phyloP scores from a whole-genome alignment of 306 rosid genomes.

The Cicer judaicum region DNA sequence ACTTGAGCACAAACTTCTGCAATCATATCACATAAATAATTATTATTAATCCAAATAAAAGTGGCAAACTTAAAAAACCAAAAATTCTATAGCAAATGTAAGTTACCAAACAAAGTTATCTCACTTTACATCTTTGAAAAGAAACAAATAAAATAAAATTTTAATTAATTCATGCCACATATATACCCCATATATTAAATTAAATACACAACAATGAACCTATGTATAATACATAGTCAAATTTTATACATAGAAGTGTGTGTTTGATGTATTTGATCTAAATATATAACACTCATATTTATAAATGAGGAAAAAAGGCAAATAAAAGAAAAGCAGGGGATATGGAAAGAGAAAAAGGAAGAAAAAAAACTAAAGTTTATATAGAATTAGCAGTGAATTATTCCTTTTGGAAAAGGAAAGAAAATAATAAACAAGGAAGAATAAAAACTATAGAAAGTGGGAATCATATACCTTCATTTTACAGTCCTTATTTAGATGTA shows the following conservation, averaged over 20 bases:
- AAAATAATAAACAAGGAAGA: constrained; percentile 15
- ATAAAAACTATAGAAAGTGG: constrained; percentile 40
- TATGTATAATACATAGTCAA: too few relatives aligned
- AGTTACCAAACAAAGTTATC: neutral
- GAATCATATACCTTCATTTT: constrained; percentile 75
- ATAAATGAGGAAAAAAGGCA: neutral
- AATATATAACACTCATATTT: too few relatives aligned
- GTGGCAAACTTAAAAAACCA: neutral
- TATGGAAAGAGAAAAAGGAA: neutral
- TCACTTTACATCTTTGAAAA: neutral
- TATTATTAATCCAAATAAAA: constrained; percentile 14
- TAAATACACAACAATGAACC: constrained; percentile 30
- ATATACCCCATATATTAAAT: constrained; percentile 27
- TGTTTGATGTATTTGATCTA: too few relatives aligned
- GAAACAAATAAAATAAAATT: neutral
- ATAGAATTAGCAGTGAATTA: constrained; percentile 45
- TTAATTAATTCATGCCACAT: neutral
- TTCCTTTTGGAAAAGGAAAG: neutral
- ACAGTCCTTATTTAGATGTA: constrained; percentile 9
- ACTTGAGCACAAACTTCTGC: constrained; percentile 78
- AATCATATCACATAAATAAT: constrained; percentile 27
- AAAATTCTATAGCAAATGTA: neutral
- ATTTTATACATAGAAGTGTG: too few relatives aligned
- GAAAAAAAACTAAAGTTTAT: constrained; percentile 34
- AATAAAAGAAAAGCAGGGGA: neutral